These are phyloP conservation scores for Debaryomyces maramus DNA, from an alignment of 805 yeast species.

Conservation along the genomic window DNA sequence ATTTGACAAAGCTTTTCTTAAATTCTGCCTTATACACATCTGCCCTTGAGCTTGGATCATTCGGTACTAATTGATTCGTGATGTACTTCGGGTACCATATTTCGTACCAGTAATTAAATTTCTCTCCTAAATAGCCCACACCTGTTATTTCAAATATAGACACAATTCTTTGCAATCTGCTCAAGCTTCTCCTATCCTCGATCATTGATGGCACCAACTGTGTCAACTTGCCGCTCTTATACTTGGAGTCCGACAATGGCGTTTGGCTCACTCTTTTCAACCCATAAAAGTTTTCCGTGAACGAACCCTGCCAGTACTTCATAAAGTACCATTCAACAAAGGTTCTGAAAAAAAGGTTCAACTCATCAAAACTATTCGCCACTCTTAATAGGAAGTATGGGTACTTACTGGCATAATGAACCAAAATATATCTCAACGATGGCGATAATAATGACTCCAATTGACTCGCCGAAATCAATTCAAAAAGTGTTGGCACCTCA, in stretches of 20 bases:
- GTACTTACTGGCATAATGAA: slow-evolving; percentile 74
- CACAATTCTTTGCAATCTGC: slow-evolving; percentile 50
- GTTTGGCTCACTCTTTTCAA: slow-evolving; percentile 59
- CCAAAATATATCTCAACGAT: slow-evolving; percentile 73
- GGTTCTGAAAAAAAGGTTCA: slow-evolving; percentile 60
- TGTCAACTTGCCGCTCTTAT: slow-evolving; percentile 31
- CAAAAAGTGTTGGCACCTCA: slow-evolving; percentile 84
- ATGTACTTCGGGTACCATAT: slow-evolving; percentile 58
- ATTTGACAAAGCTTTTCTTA: slow-evolving; percentile 47
- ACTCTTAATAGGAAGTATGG: slow-evolving; percentile 67
- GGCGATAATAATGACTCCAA: slow-evolving; percentile 77
- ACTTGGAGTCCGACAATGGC: slow-evolving; percentile 28
- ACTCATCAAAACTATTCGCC: slow-evolving; percentile 74
- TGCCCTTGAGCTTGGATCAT: slow-evolving; percentile 17
- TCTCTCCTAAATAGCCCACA: slow-evolving; percentile 66
- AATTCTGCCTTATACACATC: slow-evolving; percentile 29
- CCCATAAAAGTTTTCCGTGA: slow-evolving; percentile 92
- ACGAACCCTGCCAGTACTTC: slow-evolving; percentile 74
- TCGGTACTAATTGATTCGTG: slow-evolving; percentile 42
- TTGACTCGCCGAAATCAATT: slow-evolving; percentile 79
- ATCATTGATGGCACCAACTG: slow-evolving; percentile 43
- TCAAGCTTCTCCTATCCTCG: slow-evolving; percentile 54
- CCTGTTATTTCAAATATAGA: slow-evolving; percentile 63
- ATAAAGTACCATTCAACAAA: slow-evolving; percentile 70
- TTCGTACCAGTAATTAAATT: slow-evolving; percentile 64